phyloP scores from a whole-genome alignment of 768 basidiomycete genomes.

The Obba rivulosa region DNA sequence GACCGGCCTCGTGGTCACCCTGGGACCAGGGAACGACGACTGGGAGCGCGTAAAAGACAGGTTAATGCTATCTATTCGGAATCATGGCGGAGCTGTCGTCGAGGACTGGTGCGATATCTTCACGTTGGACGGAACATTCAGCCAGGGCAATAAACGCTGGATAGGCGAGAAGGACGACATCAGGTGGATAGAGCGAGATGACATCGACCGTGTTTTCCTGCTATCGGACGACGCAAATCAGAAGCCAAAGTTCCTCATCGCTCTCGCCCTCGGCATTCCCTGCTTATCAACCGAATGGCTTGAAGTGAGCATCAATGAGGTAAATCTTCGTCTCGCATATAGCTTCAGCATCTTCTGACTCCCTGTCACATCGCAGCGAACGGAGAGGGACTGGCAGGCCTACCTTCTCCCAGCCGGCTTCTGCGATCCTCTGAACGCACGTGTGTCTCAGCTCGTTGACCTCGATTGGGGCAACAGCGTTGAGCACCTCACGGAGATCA shows the following conservation, averaged over 20 bases:
- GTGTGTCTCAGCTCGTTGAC: slow-evolving; percentile 45
- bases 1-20: slow-evolving; percentile 57
- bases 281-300: slow-evolving; percentile 64
- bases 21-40: slow-evolving; percentile 33
- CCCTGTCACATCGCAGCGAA: not conserved
- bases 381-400: slow-evolving; percentile 48
- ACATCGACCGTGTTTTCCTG: slow-evolving; percentile 55
- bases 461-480: slow-evolving; percentile 42
- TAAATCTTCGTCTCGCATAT: slow-evolving; percentile 8
- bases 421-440: slow-evolving; percentile 33
- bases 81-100: slow-evolving; percentile 50
- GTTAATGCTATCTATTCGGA: slow-evolving; percentile 39
- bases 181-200: slow-evolving; percentile 35
- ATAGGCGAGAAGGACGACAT: slow-evolving; percentile 43
- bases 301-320: slow-evolving; percentile 29
- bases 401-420: slow-evolving; percentile 54
- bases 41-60: slow-evolving; percentile 36
- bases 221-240: slow-evolving; percentile 59
- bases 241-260: slow-evolving; percentile 77
- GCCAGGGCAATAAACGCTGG: slow-evolving; percentile 46
- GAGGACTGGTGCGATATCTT: slow-evolving; percentile 60
- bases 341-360: not conserved
- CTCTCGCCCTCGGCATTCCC: slow-evolving; percentile 83
- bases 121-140: slow-evolving; percentile 47
- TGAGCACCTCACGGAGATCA: slow-evolving; percentile 54